These are phyloP conservation scores for Aureobasidium uvarum DNA, from an alignment of 2,329 filamentous ascomycete species.

Conservation along the genomic window DNA sequence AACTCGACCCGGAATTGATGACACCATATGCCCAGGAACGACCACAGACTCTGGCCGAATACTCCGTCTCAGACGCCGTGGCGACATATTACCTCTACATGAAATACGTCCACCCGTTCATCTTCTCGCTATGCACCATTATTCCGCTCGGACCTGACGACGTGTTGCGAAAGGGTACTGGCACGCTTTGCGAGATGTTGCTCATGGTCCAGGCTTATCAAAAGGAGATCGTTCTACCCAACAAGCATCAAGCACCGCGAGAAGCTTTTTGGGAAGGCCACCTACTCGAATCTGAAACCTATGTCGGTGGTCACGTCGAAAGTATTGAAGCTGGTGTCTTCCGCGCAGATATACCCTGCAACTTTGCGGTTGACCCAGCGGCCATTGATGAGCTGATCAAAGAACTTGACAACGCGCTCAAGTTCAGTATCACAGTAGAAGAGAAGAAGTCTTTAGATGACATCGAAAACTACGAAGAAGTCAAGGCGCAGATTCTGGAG, in stretches of 20 bases:
- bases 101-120: slow-evolving; percentile 99
- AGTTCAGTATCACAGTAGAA: slow-evolving; percentile 66
- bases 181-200: slow-evolving; percentile 98
- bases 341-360: slow-evolving; percentile 88
- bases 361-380: slow-evolving; percentile 83
- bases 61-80: slow-evolving; percentile 98
- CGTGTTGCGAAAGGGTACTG: slow-evolving; percentile 89
- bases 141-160: slow-evolving; percentile 91
- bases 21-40: slow-evolving; percentile 81
- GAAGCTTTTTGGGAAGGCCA: slow-evolving; percentile 98
- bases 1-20: slow-evolving; percentile 97
- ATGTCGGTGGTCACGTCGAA: slow-evolving; percentile 97
- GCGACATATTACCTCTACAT: slow-evolving; percentile 99
- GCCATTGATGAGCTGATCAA: slow-evolving; percentile 85
- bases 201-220: slow-evolving; percentile 98
- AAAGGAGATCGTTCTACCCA: slow-evolving; percentile 86
- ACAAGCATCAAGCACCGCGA: slow-evolving; percentile 88
- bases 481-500: slow-evolving; percentile 77
- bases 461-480: slow-evolving; percentile 53
- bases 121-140: slow-evolving; percentile 97
- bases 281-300: slow-evolving; percentile 92
- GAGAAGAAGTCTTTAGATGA: slow-evolving; percentile 55
- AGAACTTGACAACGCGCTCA: slow-evolving; percentile 84
- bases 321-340: slow-evolving; percentile 99
- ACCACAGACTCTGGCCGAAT: slow-evolving; percentile 92